Evolutionary conservation across 2,329 filamentous ascomycete species (phyloP), one percentile per base, ranked within the genome.

Genomic region (Hymenoscyphus albidus): DNA sequence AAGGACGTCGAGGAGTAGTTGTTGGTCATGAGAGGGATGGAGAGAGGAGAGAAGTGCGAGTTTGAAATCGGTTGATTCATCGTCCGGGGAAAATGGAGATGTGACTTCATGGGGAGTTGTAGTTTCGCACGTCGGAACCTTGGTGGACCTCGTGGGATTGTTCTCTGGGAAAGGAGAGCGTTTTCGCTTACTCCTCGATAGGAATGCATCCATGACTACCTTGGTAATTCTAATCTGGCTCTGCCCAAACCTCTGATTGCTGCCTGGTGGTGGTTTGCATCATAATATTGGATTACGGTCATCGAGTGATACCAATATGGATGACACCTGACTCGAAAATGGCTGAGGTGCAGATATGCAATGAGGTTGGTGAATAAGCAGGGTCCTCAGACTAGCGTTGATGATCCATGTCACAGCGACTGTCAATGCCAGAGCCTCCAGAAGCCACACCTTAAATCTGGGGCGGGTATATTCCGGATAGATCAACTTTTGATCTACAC

Each of bases 1-100:
- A 0, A 98, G 81, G 5, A 92, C 80, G 69, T 98, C 94, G 0
- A 99, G 82, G 0, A 97, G 80, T 0, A 82, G 80, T 42, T 88
- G 85, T 58, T 90, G 87, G 7, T 86, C 82, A 3, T 88, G 69
- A 0, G 80, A 74, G 0, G 91, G 86, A 69, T 93, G 84, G 0
- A 97, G 78, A 0, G 95, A 98, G 1, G 89, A 85, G 2, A 99
- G 80, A 1, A 96, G 80, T 1, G 93, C 93, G 14, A 99, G 79
- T 74, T 97, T 98, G 71, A 96, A 81, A 68, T 98, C 95, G 0
- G 95, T 99, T 1, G 90, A 88, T 58, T 96, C 91, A 16, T 93
- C 86, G 16, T 76, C 74, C 7, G 63, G 55, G 16, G 63, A 62
- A 61, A 42, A 68, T 6, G 69, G 59, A 12, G 55, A 44, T 18